Evolutionary conservation across 306 rosid species (phyloP).

Genomic region (Prunus padus): DNA sequence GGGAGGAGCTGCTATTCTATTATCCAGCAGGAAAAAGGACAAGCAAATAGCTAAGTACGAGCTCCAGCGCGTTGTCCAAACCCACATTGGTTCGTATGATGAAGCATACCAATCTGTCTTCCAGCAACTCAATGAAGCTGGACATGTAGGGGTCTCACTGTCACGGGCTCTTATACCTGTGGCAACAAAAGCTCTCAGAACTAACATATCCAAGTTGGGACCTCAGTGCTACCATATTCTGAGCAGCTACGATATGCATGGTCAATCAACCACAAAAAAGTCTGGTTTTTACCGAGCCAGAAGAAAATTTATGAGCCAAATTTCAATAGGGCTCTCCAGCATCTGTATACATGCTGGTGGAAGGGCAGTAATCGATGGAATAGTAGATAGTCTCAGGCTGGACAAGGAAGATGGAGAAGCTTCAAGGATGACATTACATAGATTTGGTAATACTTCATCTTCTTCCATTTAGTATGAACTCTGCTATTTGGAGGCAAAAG

Average conservation of each 20-base stretch:
- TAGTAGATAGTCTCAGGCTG: constrained; percentile 51
- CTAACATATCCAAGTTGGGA: no score
- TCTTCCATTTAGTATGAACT: constrained; percentile 15
- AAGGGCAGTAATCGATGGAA: constrained; percentile 56
- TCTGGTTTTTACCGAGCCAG: background rate
- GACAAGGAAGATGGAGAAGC: constrained; percentile 63
- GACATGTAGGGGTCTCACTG: no score
- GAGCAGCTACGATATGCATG: background rate
- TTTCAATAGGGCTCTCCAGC: constrained; percentile 61
- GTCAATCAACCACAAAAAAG: no score
- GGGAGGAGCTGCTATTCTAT: constrained; percentile 71
- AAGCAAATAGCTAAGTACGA: constrained; percentile 48
- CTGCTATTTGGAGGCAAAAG: constrained; percentile 3
- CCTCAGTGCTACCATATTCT: background rate
- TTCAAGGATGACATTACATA: constrained; percentile 61
- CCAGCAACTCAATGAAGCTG: constrained; percentile 37
- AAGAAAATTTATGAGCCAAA: constrained; percentile 43
- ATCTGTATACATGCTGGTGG: constrained; percentile 84
- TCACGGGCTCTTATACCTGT: no score
- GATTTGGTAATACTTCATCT: constrained; percentile 37
- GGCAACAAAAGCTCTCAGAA: no score
- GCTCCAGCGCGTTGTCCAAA: constrained; percentile 63
- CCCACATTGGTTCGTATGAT: constrained; percentile 55
- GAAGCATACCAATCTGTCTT: constrained; percentile 54
- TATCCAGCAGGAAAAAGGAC: constrained; percentile 56